Evolutionary conservation across 2,329 filamentous ascomycete species (phyloP).

Genomic region (Aphanocladium album): DNA sequence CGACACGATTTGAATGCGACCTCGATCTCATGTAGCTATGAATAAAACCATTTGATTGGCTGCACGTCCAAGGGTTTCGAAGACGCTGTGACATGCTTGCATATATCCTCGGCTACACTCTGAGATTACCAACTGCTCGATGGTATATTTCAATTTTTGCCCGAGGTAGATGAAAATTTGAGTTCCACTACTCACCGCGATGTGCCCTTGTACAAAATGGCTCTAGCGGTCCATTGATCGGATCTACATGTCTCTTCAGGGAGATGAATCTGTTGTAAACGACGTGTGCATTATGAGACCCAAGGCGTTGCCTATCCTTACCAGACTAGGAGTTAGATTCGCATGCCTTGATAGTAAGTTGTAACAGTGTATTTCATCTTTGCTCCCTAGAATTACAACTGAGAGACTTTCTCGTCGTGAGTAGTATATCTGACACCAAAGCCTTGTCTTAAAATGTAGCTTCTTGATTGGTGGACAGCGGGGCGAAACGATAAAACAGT

Average conservation of each 20-base stretch:
- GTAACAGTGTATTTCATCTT: too few species aligned
- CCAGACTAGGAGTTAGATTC: too few species aligned
- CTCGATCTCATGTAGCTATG: slow-evolving; percentile 3
- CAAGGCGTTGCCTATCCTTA: too few species aligned
- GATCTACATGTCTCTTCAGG: slow-evolving; percentile 47
- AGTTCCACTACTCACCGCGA: slow-evolving; percentile 65
- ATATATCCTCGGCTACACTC: slow-evolving; percentile 76
- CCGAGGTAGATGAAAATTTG: slow-evolving; percentile 62
- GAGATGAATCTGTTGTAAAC: too few species aligned
- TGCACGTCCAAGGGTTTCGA: neutral
- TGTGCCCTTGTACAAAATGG: slow-evolving; percentile 48
- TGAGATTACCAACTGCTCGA: slow-evolving; percentile 63
- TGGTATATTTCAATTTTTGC: slow-evolving; percentile 82
- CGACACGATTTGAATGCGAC: slow-evolving; percentile 6
- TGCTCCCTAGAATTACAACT: too few species aligned
- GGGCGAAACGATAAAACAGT: too few species aligned
- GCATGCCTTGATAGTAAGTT: too few species aligned
- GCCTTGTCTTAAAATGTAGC: too few species aligned
- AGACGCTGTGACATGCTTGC: slow-evolving; percentile 4
- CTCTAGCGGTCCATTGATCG: slow-evolving; percentile 65
- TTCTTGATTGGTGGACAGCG: too few species aligned
- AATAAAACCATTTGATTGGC: neutral
- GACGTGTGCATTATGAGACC: too few species aligned
- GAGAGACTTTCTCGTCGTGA: too few species aligned
- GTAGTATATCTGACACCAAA: too few species aligned